phyloP scores from a whole-genome alignment of 306 rosid species.

The Sophora flavescens region DNA sequence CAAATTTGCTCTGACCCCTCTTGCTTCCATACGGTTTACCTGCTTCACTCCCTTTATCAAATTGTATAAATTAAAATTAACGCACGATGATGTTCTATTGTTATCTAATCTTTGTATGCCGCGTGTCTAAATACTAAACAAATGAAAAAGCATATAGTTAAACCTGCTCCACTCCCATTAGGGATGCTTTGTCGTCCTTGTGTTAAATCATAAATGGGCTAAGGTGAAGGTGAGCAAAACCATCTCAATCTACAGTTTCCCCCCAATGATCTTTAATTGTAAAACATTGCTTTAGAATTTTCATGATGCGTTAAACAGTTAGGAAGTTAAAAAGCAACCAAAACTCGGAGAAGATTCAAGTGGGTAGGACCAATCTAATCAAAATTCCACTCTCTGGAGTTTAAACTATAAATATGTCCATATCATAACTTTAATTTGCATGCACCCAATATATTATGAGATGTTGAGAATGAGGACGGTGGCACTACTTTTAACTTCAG shows the following conservation, averaged over 20 bases:
- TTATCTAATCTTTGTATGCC: not conserved
- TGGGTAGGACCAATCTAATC: constrained; percentile 32
- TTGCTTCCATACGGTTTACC: constrained; percentile 19
- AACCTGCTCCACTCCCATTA: not conserved
- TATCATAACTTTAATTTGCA: not conserved
- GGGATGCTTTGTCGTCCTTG: not conserved
- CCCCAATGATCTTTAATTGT: not conserved
- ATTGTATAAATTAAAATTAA: not conserved
- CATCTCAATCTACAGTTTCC: not conserved
- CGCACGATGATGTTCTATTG: not conserved
- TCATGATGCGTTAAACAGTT: not conserved
- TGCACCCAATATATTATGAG: not conserved
- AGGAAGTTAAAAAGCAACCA: not conserved
- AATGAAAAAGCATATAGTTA: not conserved
- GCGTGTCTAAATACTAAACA: not conserved
- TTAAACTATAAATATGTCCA: constrained; percentile 14
- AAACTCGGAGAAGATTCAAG: constrained; percentile 38
- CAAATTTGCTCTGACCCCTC: not conserved
- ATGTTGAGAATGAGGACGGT: constrained; percentile 11
- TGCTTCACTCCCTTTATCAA: constrained; percentile 16
- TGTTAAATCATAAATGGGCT: not conserved
- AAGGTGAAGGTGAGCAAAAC: too few species aligned
- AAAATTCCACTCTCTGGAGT: constrained; percentile 31
- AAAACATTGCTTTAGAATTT: constrained; percentile 1
- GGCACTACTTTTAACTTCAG: not conserved